Base-by-base conservation (phyloP, 495 filamentous ascomycete species). In the Pseudevernia furfuracea region DNA sequence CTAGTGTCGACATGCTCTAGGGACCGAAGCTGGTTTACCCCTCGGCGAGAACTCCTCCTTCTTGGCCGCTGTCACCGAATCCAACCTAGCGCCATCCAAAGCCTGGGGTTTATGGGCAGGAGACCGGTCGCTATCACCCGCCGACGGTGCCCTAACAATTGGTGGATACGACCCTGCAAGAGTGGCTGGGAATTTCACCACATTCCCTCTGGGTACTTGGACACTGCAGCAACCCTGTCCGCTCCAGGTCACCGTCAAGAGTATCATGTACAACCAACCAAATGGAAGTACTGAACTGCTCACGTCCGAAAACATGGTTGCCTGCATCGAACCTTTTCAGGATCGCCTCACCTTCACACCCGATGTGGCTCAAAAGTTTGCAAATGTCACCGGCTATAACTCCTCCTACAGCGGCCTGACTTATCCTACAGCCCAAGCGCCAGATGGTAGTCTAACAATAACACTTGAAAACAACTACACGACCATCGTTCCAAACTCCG, bases 121-220 rank as follows among this genome's bases (percentile, higher is more conserved):
- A 19, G 59, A 61, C 36, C 59, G 59, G 34, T 61, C 59, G n/a
- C 41, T 61, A 19, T 61, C 59, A n/a, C 59, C 59, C n/a, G 9
- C 11, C 17, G 59, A 61, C 32, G 59, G 59, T 23, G 36, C 43
- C 21, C 34, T 61, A 28, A 52, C 48, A 12, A 25, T 61, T 37
- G 59, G 59, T 8, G 59, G 43, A 19, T 61, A 61, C 41, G 41
- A 52, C 21, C 1, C 59, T 10, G 28, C 43, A 4, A 61, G 59
- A 52, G 38, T 61, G 5, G 30, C 38, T 11, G 59, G 41, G 7
- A 49, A 61, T 14, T 52, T 61, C 32, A 37, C 55, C 28, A 58
- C 32, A 37, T 58, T 58, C 12, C 55, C 55, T 58, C 32, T 58
- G 2, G 55, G 55, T 7, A 58, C 30, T 12, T 58, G 55, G 55